Base-by-base conservation (phyloP, 1,284 basidiomycete genomes). In the Cryptococcus depauperatus region DNA sequence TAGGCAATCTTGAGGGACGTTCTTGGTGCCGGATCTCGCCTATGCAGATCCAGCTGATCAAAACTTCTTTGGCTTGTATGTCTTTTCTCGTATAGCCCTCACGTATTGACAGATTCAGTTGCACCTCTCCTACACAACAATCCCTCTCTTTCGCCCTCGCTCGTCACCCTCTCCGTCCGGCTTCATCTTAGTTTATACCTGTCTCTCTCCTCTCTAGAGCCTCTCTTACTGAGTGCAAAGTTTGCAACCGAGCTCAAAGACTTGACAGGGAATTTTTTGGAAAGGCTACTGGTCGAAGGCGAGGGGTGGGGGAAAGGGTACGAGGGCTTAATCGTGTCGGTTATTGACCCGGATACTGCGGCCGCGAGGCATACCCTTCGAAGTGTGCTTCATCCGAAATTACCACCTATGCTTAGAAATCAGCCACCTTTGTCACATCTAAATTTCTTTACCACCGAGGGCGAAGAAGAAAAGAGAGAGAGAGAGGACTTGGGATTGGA, bases 61-160 rank as follows among this genome's bases (percentile, higher is more conserved):
- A 85, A 7, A 59, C 65, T 7, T 76, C 82, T 14, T 62, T 87
- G n/a, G 75, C 81, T 54, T 77, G 86, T 87, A 66, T 57, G 71
- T 56, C 16, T 21, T 43, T 21, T 35, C 38, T 33, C 9, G 35
- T 37, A 3, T 25, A 37, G n/a, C 7, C 25, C 26, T 27, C 16
- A 18, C 26, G 30, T 33, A 19, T 27, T 9, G 5, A 29, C 23
- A 7, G 34, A 14, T 25, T 11, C 43, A 68, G 65, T 68, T 43
- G 40, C 50, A 42, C 48, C 69, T 44, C 64, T 55, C 37, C 70
- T 73, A 21, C 71, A 76, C 39, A 55, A 82, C 35, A 83, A 85
- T 46, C 71, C 82, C 11, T 70, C 85, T 14, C 64, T 89, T 13
- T 82, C 88, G 48, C 83, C 85, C 29, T 80, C 85, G 9, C 74